phyloP scores from a whole-genome alignment of 1,139 yeast genomes.

The Citeromyces hawaiiensis region DNA sequence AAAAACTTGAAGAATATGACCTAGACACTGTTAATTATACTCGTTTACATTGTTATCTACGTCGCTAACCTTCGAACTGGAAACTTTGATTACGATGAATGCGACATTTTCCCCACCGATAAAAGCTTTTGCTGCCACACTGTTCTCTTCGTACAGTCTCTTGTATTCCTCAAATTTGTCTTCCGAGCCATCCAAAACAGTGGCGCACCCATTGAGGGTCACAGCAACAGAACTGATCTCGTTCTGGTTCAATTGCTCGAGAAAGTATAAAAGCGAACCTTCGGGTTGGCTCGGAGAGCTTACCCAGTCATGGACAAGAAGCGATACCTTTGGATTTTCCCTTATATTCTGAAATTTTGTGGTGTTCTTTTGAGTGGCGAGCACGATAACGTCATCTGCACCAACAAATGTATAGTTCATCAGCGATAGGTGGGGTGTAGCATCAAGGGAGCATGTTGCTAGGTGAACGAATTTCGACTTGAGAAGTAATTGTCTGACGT shows the following conservation, averaged over 20 bases:
- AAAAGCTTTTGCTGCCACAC: constrained; percentile 60
- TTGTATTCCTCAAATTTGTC: constrained; percentile 42
- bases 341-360: constrained; percentile 56
- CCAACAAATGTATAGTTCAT: constrained; percentile 73
- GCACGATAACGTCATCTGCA: constrained; percentile 31
- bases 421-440: constrained; percentile 70
- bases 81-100: constrained; percentile 49
- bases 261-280: constrained; percentile 33
- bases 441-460: constrained; percentile 53
- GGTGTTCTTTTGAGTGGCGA: constrained; percentile 59
- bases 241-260: constrained; percentile 61
- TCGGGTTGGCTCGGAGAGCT: constrained; percentile 24
- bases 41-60: constrained; percentile 51
- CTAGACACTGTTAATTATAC: constrained; percentile 13
- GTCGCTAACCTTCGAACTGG: constrained; percentile 71
- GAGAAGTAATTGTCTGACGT: constrained; percentile 38
- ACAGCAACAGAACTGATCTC: constrained; percentile 71
- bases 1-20: background rate
- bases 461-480: constrained; percentile 63
- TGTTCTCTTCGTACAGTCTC: constrained; percentile 39
- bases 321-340: constrained; percentile 61
- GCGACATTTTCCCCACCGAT: constrained; percentile 51
- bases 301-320: constrained; percentile 82
- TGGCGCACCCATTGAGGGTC: constrained; percentile 62
- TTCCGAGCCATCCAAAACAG: constrained; percentile 27